Evolutionary conservation across 441 rosid species (phyloP).

Genomic region (Iberis amara): DNA sequence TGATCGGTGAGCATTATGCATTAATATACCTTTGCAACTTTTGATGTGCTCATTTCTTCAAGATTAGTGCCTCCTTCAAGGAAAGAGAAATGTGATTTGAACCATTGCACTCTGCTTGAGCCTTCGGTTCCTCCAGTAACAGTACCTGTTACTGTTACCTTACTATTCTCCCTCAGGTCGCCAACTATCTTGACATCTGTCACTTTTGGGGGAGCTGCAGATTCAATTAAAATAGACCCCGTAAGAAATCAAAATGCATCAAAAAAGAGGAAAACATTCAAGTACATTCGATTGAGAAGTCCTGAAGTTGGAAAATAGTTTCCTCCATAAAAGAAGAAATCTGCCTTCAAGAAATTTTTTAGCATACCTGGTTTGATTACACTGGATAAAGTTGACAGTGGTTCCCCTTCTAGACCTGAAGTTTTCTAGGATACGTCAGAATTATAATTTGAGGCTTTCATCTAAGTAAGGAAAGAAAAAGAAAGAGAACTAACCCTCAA

Average conservation of each 20-base stretch:
- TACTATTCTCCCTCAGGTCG: slow-evolving; percentile 81
- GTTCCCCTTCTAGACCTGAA: slow-evolving; percentile 93
- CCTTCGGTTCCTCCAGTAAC: slow-evolving; percentile 94
- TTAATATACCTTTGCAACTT: slow-evolving; percentile 74
- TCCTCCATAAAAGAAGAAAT: slow-evolving; percentile 9
- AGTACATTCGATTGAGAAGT: slow-evolving; percentile 17
- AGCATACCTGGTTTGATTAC: slow-evolving; percentile 75
- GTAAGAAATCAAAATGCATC: slow-evolving; percentile 23
- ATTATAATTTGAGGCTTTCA: slow-evolving; percentile 10
- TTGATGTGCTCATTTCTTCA: slow-evolving; percentile 78
- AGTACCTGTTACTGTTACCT: slow-evolving; percentile 71
- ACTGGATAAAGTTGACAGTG: slow-evolving; percentile 55
- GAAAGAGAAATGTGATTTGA: slow-evolving; percentile 55
- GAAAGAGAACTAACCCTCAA: slow-evolving; percentile 62
- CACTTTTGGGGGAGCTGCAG: slow-evolving; percentile 94
- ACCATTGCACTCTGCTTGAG: slow-evolving; percentile 98
- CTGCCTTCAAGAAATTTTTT: slow-evolving; percentile 7
- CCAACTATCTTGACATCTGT: slow-evolving; percentile 81
- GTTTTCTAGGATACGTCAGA: slow-evolving; percentile 20
- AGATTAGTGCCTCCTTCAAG: slow-evolving; percentile 61
- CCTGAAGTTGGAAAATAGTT: slow-evolving; percentile 5
- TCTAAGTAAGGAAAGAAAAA: slow-evolving; percentile 15
- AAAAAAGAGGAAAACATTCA: slow-evolving; percentile 17
- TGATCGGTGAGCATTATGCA: slow-evolving; percentile 11
- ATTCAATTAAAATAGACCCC: slow-evolving; percentile 11